Evolutionary conservation across 768 basidiomycete species (phyloP).

Genomic region (Pilatotrama ljubarskyi): DNA sequence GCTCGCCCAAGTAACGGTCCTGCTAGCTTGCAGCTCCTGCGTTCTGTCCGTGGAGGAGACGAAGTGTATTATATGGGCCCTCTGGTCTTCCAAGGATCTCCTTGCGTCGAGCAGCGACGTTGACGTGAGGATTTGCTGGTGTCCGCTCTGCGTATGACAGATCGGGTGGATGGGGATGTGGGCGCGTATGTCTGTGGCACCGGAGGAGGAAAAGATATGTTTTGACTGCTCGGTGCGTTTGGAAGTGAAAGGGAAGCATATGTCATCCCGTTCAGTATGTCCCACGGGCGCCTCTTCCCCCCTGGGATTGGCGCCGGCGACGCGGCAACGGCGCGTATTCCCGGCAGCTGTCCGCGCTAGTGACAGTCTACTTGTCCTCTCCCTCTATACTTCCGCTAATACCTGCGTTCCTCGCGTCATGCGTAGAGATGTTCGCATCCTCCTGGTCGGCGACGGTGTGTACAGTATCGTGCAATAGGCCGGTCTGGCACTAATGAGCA

Average conservation of each 20-base stretch:
- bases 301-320: background rate
- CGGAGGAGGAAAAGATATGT: background rate
- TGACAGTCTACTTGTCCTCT: background rate
- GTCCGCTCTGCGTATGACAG: too few relatives aligned
- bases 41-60: background rate
- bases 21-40: too few relatives aligned
- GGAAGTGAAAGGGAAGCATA: slow-evolving; percentile 9
- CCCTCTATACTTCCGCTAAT: background rate
- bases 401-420: slow-evolving; percentile 39
- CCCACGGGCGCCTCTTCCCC: background rate
- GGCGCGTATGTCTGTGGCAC: too few relatives aligned
- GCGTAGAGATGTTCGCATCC: slow-evolving; percentile 92
- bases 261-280: background rate
- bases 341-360: slow-evolving; percentile 8
- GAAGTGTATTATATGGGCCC: background rate
- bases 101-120: too few relatives aligned
- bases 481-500: slow-evolving; percentile 10
- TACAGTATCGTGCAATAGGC: slow-evolving; percentile 28
- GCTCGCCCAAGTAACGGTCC: too few relatives aligned
- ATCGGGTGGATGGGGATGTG: too few relatives aligned
- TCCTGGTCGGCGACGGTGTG: slow-evolving; percentile 90
- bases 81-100: background rate
- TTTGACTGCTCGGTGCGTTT: slow-evolving; percentile 1
- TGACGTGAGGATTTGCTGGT: too few relatives aligned
- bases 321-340: slow-evolving; percentile 8